Conservation (phyloP, 805 yeast genomes). For the Suhomyces kilbournensis region DNA sequence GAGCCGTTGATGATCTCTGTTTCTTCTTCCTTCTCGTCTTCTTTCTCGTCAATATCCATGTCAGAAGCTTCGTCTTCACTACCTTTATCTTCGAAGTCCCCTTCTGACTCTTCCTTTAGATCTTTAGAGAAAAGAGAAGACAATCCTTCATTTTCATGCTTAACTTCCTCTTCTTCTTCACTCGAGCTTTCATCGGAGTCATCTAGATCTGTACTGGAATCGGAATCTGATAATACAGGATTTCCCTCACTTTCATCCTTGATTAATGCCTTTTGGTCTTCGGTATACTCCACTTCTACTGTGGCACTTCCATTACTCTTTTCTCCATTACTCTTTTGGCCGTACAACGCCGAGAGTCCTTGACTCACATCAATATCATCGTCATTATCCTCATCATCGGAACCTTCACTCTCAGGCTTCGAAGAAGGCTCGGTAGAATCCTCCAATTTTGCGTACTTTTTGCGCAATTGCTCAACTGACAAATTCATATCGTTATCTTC, state of each 20-base stretch:
- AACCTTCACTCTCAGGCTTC: slow-evolving; percentile 12
- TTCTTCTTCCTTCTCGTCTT: slow-evolving; percentile 10
- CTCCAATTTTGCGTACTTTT: slow-evolving; percentile 52
- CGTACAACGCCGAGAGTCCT: slow-evolving; percentile 25
- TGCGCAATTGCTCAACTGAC: slow-evolving; percentile 52
- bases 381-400: slow-evolving; percentile 8
- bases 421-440: slow-evolving; percentile 17
- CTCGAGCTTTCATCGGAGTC: slow-evolving; percentile 8
- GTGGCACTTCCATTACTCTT: slow-evolving; percentile 3
- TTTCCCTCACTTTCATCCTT: slow-evolving; percentile 15
- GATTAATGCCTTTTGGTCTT: slow-evolving; percentile 32
- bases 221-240: slow-evolving; percentile 18
- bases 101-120: slow-evolving; percentile 16
- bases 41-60: slow-evolving; percentile 6
- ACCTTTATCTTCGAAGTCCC: slow-evolving; percentile 14
- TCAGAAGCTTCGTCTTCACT: slow-evolving; percentile 11
- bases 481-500: slow-evolving; percentile 43
- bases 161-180: slow-evolving; percentile 9
- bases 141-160: slow-evolving; percentile 8
- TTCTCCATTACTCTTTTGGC: slow-evolving; percentile 4
- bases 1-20: slow-evolving; percentile 40
- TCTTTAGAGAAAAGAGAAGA: slow-evolving; percentile 2
- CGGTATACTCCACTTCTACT: slow-evolving; percentile 24
- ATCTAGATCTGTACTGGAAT: slow-evolving; percentile 12
- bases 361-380: slow-evolving; percentile 9